Conservation (phyloP, 2,329 filamentous ascomycete species). For the Penicillium sp. region DNA sequence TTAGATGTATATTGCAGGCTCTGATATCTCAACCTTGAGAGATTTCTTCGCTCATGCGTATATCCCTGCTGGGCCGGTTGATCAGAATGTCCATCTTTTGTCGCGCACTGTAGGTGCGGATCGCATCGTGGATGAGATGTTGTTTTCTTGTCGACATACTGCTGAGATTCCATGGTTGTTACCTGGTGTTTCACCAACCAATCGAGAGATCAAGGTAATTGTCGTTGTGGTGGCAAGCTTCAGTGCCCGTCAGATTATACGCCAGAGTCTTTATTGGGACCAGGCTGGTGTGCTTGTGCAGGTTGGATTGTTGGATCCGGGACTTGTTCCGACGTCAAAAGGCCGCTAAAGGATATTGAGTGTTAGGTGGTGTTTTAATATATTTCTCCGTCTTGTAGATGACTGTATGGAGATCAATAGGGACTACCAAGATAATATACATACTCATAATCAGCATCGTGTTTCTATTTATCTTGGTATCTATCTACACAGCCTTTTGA, state of each 20-base stretch:
- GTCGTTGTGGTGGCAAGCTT: constrained; percentile 52
- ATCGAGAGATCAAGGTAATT: constrained; percentile 53
- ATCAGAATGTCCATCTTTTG: constrained; percentile 51
- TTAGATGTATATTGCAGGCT: constrained; percentile 13
- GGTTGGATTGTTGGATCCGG: constrained; percentile 56
- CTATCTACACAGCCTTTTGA: background rate
- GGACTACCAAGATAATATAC: background rate
- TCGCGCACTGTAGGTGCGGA: constrained; percentile 56
- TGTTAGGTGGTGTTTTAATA: too few species aligned
- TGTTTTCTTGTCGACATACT: constrained; percentile 55
- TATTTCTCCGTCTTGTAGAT: background rate
- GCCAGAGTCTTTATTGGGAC: constrained; percentile 62
- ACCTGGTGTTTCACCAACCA: constrained; percentile 54
- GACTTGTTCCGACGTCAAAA: constrained; percentile 43
- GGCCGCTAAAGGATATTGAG: background rate
- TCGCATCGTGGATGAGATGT: constrained; percentile 58
- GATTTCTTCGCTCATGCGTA: constrained; percentile 56
- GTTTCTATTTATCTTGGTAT: background rate
- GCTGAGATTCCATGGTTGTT: constrained; percentile 56
- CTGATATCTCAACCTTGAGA: constrained; percentile 25
- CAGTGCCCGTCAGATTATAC: constrained; percentile 35
- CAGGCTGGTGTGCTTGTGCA: constrained; percentile 61
- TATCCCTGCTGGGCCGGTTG: constrained; percentile 48
- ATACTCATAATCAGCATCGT: background rate
- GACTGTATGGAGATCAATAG: background rate